A percentile compares a stretch with the other conserved stretches of the same genome.
These are phyloP conservation scores for Flaveria ramosissima DNA, from an alignment of 129 eudicot species.

Conservation along the genomic window DNA sequence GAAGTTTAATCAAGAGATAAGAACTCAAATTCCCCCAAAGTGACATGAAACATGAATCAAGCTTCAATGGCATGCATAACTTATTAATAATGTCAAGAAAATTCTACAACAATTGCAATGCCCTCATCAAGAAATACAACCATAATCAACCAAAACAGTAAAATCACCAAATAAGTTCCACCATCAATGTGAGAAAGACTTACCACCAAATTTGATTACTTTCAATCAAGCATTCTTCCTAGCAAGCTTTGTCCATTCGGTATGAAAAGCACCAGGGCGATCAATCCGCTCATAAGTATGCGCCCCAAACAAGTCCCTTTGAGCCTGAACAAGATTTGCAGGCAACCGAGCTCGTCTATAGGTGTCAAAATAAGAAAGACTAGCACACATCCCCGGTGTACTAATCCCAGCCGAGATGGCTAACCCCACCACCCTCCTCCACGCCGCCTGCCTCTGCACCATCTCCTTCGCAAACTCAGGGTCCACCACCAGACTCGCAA, in stretches of 20 bases:
- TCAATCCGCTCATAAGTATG: constrained; percentile 90
- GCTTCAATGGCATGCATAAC: constrained; percentile 36
- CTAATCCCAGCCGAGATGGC: constrained; percentile 78
- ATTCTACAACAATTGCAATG: constrained; percentile 49
- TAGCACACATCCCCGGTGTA: constrained; percentile 89
- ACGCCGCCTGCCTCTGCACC: constrained; percentile 95
- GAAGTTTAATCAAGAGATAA: background rate
- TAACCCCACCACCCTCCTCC: constrained; percentile 90
- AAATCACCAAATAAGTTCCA: constrained; percentile 17
- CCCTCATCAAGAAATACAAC: constrained; percentile 49
- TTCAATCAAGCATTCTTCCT: constrained; percentile 37
- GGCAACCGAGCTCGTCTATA: constrained; percentile 87
- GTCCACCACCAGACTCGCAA: constrained; percentile 75
- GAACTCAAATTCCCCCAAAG: constrained; percentile 9
- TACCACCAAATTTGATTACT: constrained; percentile 26
- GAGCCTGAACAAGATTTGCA: constrained; percentile 98
- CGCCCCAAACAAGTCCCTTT: constrained; percentile 95
- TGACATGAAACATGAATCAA: background rate
- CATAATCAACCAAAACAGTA: constrained; percentile 42
- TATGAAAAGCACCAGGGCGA: constrained; percentile 72
- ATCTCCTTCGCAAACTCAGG: constrained; percentile 91
- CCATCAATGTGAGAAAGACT: constrained; percentile 22
- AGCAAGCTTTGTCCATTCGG: constrained; percentile 96
- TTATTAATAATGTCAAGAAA: constrained; percentile 42
- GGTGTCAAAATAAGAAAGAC: constrained; percentile 54